phyloP scores from a whole-genome alignment of 257 asterid species.

The Nemophila menziesii region DNA sequence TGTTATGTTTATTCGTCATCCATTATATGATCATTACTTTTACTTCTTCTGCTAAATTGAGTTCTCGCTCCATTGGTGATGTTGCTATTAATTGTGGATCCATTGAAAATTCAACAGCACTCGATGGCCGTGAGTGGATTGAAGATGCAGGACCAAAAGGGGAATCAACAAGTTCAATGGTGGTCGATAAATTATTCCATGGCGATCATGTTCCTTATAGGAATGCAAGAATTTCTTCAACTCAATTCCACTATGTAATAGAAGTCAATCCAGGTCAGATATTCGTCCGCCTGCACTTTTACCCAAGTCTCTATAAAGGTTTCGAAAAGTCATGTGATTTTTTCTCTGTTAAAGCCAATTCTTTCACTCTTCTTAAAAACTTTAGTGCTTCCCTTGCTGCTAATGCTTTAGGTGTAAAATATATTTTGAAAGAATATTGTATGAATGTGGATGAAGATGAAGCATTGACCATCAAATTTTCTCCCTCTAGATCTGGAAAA shows the following conservation, averaged over 20 bases:
- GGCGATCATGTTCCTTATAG: too few species aligned
- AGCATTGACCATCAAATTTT: constrained; percentile 26
- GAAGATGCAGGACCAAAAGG: too few species aligned
- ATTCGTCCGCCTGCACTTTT: constrained; percentile 25
- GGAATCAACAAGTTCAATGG: too few species aligned
- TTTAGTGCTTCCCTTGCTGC: constrained; percentile 19
- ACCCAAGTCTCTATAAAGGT: constrained; percentile 17
- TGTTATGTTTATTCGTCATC: too few species aligned
- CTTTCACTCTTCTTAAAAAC: constrained; percentile 17
- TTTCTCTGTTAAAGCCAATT: constrained; percentile 18
- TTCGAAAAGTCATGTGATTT: constrained; percentile 17
- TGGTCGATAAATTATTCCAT: too few species aligned
- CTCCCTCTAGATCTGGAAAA: constrained; percentile 18
- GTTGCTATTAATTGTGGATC: too few species aligned
- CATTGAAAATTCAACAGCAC: too few species aligned
- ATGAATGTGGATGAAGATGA: constrained; percentile 17
- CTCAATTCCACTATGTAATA: constrained; percentile 14
- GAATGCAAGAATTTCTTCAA: too few species aligned
- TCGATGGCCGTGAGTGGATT: too few species aligned
- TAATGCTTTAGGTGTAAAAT: constrained; percentile 20
- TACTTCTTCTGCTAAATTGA: too few species aligned
- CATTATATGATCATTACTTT: too few species aligned
- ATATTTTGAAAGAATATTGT: constrained; percentile 44
- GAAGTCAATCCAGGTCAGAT: constrained; percentile 12
- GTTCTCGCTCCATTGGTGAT: too few species aligned